Conservation (phyloP, 2,329 filamentous ascomycete species). For the Sclerotinia spermophila region DNA sequence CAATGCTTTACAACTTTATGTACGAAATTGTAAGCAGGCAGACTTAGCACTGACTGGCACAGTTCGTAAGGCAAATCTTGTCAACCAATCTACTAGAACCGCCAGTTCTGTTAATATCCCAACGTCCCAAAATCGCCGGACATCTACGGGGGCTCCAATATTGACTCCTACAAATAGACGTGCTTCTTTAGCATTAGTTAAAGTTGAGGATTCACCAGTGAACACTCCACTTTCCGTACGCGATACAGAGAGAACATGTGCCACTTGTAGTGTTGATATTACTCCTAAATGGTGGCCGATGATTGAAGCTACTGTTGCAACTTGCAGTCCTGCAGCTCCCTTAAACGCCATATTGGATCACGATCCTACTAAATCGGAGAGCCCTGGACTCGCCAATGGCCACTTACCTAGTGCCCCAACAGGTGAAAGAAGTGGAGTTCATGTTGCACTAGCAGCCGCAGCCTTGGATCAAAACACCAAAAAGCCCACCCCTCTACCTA, state of each 20-base stretch:
- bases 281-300: slow-evolving; percentile 68
- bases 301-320: slow-evolving; percentile 7
- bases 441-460: slow-evolving; percentile 36
- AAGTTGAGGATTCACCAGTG: slow-evolving; percentile 29
- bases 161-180: slow-evolving; percentile 25
- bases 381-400: slow-evolving; percentile 19
- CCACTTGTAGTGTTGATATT: slow-evolving; percentile 64
- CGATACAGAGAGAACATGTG: slow-evolving; percentile 51
- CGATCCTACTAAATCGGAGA: background rate
- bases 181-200: slow-evolving; percentile 31
- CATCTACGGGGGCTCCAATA: slow-evolving; percentile 47
- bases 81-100: slow-evolving; percentile 41
- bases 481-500: slow-evolving; percentile 28
- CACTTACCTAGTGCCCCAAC: slow-evolving; percentile 21
- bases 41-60: slow-evolving; percentile 88
- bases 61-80: slow-evolving; percentile 77
- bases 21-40: slow-evolving; percentile 88
- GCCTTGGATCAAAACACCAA: slow-evolving; percentile 34
- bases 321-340: background rate
- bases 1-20: slow-evolving; percentile 82
- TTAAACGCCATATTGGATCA: slow-evolving; percentile 2
- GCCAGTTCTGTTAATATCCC: slow-evolving; percentile 29
- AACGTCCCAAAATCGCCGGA: slow-evolving; percentile 47
- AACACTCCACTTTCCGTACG: background rate
- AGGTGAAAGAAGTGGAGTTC: slow-evolving; percentile 23